phyloP scores from a whole-genome alignment of 2,329 filamentous ascomycete species.

The Aspergillus ruber region DNA sequence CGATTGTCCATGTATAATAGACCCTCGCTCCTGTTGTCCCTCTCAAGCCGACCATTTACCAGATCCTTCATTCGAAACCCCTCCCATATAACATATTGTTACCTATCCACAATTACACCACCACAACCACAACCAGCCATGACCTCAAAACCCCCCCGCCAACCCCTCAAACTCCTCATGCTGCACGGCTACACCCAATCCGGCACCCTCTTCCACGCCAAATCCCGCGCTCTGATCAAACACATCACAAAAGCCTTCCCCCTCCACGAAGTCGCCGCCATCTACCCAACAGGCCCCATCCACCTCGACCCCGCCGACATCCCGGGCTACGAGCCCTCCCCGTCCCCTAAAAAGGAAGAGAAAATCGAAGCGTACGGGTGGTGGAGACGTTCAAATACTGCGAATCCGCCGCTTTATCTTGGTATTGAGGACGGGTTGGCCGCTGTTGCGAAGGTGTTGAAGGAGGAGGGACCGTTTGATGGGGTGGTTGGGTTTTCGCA shows the following conservation, averaged over 20 bases:
- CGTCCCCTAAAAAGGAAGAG: constrained; percentile 40
- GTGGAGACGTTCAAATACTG: constrained; percentile 63
- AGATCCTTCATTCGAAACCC: not conserved
- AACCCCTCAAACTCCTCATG: constrained; percentile 62
- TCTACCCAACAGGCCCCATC: constrained; percentile 65
- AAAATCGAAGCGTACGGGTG: constrained; percentile 69
- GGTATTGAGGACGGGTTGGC: constrained; percentile 64
- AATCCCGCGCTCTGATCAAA: constrained; percentile 83
- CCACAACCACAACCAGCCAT: not conserved
- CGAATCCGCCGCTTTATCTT: constrained; percentile 58
- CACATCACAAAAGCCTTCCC: constrained; percentile 67
- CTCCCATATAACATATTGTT: not conserved
- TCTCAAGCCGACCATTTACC: not conserved
- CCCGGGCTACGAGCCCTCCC: constrained; percentile 56
- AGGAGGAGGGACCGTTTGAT: constrained; percentile 62
- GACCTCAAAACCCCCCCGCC: constrained; percentile 7
- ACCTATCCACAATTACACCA: not conserved
- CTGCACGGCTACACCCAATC: constrained; percentile 89
- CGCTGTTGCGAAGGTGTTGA: constrained; percentile 56
- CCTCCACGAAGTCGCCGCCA: constrained; percentile 51
- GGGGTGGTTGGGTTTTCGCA: constrained; percentile 79
- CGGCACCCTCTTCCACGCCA: constrained; percentile 74
- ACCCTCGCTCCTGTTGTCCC: not conserved
- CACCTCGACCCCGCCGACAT: constrained; percentile 60
- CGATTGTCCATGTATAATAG: not conserved